These are phyloP conservation scores for Imleria badia DNA, from an alignment of 768 basidiomycete genomes.

Conservation along the genomic window DNA sequence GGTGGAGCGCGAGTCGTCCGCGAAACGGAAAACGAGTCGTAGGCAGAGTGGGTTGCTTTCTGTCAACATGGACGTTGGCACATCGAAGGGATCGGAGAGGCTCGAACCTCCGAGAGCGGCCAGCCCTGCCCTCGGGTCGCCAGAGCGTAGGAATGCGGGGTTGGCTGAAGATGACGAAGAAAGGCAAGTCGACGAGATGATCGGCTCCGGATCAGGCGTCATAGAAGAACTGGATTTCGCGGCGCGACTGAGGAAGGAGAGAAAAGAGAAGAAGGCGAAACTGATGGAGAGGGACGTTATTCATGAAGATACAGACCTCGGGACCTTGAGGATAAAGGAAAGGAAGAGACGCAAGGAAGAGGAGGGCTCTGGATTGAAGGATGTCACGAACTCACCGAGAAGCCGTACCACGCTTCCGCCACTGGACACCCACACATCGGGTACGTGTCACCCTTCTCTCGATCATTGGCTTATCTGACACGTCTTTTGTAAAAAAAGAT, in stretches of 20 bases:
- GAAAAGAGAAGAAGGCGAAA: conserved; percentile 32
- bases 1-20: conserved; percentile 35
- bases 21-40: conserved; percentile 27
- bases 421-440: conserved; percentile 37
- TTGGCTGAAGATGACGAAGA: conserved; percentile 60
- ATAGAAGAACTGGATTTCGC: conserved; percentile 19
- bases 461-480: conserved; percentile 16
- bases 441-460: conserved; percentile 26
- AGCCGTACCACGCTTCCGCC: conserved; percentile 35
- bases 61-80: conserved; percentile 33
- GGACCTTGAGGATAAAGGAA: conserved; percentile 36
- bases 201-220: conserved; percentile 11
- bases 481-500: conserved; percentile 23
- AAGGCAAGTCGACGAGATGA: conserved; percentile 35
- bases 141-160: conserved; percentile 52
- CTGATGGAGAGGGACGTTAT: conserved; percentile 17
- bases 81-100: conserved; percentile 26
- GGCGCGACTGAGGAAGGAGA: conserved; percentile 44
- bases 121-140: conserved; percentile 70
- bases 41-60: conserved; percentile 57
- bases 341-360: conserved; percentile 39
- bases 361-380: conserved; percentile 48
- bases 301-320: conserved; percentile 25
- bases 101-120: conserved; percentile 51
- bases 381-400: conserved; percentile 60